Base-by-base conservation (phyloP, 495 filamentous ascomycete genomes). In the Lasiosphaeria hispida region DNA sequence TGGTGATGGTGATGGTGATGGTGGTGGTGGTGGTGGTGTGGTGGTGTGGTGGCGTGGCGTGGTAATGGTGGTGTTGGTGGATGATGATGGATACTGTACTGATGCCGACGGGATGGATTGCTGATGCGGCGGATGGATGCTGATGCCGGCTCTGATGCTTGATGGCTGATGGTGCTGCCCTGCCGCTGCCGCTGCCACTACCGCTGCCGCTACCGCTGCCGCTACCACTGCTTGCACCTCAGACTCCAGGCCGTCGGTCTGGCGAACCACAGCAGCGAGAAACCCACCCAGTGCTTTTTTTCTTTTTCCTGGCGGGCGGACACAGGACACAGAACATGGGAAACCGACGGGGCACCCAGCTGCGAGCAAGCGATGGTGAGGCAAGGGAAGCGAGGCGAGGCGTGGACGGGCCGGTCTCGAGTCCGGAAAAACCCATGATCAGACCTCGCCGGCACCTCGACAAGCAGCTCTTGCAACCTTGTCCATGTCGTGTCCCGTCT, bases 321-420 rank as follows among this genome's bases (percentile, higher is more conserved):
- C 53, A 48, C 41, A 48, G 53, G 41, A 4, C 42, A 7, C 15
- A 30, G 23, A 5, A 30, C 18, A 13, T 45, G 43, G 30, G 17
- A 45, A 45, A 45, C 15, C 43, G 18, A 10, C 18, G 43, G 36
- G 23, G 8, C 33, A 18, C 17, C 33, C 53, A 9, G 35, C 53
- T 55, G 53, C 53, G 41, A 37, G 34, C 53, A 55, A 48, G 53
- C 53, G 53, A 47, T 55, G 38, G 30, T n/a, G 52, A 54, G 43
- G 52, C 52, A 44, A 41, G 14, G 37, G 19, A 37, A 34, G 13
- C 30, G 42, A 48, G 53, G 10, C 53, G 30, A 19, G 53, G 47
- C 41, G 37, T 13, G 53, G 47, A 33, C 41, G 53, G 9, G 41
- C 43, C 42, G 39, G 11, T 13, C 33, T 45, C 53, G 53, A 55